These are phyloP conservation scores for Suillus tomentosus DNA, from an alignment of 768 basidiomycete species.

Conservation along the genomic window DNA sequence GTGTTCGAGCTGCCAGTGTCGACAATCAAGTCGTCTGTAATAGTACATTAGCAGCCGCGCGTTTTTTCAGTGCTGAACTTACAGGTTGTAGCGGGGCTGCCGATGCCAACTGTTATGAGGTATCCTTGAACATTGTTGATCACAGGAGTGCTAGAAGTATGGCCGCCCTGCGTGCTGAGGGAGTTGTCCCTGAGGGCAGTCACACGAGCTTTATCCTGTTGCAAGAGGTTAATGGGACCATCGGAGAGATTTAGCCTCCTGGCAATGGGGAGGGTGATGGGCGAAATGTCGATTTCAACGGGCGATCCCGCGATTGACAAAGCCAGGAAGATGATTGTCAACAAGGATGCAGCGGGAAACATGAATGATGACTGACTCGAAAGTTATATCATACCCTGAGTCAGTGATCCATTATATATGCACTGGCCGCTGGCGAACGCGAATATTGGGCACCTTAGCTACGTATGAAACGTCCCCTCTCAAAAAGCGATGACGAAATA, in stretches of 20 bases:
- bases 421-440: neutral
- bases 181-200: constrained; percentile 8
- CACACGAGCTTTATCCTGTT: constrained; percentile 55
- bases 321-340: constrained; percentile 48
- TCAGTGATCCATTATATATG: neutral
- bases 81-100: constrained; percentile 56
- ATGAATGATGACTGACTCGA: constrained; percentile 30
- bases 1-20: constrained; percentile 73
- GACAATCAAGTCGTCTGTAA: constrained; percentile 52
- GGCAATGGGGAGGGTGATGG: constrained; percentile 51
- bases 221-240: constrained; percentile 45
- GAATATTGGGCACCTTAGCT: neutral
- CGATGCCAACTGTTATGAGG: constrained; percentile 49
- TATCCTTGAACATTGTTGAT: constrained; percentile 36
- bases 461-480: neutral
- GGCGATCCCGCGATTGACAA: constrained; percentile 48
- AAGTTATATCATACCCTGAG: no score
- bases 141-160: constrained; percentile 34
- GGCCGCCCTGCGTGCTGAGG: constrained; percentile 15
- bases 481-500: neutral
- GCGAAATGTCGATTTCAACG: constrained; percentile 39
- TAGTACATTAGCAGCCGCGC: constrained; percentile 3
- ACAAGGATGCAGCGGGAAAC: constrained; percentile 41
- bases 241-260: constrained; percentile 53
- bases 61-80: constrained; percentile 17